A percentile compares a stretch with the other conserved stretches of the same genome.
Evolutionary conservation across 1,284 basidiomycete species (phyloP).

Genomic region (Papiliotrema laurentii): DNA sequence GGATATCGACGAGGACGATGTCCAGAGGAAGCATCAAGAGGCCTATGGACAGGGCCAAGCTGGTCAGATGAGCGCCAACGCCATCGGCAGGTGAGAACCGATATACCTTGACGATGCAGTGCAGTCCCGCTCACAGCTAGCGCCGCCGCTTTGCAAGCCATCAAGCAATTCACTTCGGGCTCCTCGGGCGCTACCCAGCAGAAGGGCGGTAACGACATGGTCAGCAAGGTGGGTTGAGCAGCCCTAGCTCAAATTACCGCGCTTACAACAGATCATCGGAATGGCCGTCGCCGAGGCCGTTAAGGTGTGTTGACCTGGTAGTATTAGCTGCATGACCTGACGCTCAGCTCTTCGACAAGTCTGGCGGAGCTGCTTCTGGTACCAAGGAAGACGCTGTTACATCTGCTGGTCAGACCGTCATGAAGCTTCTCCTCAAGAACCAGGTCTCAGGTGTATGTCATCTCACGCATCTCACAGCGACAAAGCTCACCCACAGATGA

Average conservation of each 20-base stretch:
- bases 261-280: slow-evolving; percentile 59
- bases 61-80: slow-evolving; percentile 55
- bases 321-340: neutral
- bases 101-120: neutral
- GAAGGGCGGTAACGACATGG: slow-evolving; percentile 47
- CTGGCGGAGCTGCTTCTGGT: slow-evolving; percentile 59
- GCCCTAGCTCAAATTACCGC: neutral
- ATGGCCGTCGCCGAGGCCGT: slow-evolving; percentile 70
- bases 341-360: slow-evolving; percentile 62
- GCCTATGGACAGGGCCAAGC: slow-evolving; percentile 55
- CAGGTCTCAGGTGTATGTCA: slow-evolving; percentile 41
- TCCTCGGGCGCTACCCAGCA: slow-evolving; percentile 31
- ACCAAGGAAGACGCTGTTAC: slow-evolving; percentile 77
- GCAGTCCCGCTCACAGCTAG: slow-evolving; percentile 33
- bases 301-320: slow-evolving; percentile 28
- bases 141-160: slow-evolving; percentile 68
- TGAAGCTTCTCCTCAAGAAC: slow-evolving; percentile 65
- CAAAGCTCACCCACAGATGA: slow-evolving; percentile 26
- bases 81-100: slow-evolving; percentile 53
- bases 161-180: slow-evolving; percentile 57
- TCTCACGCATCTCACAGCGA: slow-evolving; percentile 46
- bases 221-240: slow-evolving; percentile 28
- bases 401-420: slow-evolving; percentile 72
- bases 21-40: slow-evolving; percentile 54
- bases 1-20: slow-evolving; percentile 61